Evolutionary conservation across 2,329 filamentous ascomycete species (phyloP), one percentile per base, ranked within the genome.

Genomic region (Talaromyces sp.): DNA sequence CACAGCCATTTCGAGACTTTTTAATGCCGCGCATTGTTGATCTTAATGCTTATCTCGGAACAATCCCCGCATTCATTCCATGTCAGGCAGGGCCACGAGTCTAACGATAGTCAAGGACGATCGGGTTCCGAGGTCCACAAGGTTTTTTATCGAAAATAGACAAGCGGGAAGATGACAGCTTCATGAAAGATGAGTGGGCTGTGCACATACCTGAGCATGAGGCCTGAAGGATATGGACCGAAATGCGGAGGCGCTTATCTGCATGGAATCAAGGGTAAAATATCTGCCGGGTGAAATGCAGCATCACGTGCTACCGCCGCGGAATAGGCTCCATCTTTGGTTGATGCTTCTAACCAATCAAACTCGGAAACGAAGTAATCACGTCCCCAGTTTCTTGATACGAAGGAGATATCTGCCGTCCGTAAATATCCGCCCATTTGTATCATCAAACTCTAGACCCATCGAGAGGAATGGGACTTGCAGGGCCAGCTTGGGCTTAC

Each of bases 1-100:
- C 74, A 69, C 77, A 78, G 8, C 77, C 77, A 64, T 78, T 77
- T n/a, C 77, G 74, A 59, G 76, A 78, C 64, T 78, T 78, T 69
- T 77, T 78, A 45, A 78, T 77, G 65, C 76, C 72, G 60, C 76
- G 73, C 76, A 78, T 78, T 56, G 52, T 35, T 54, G 48, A 9
- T 31, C 47, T 50, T 22, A 27, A 22, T 47, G 48, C 48, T 39
- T 56, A 56, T 56, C 33, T 56, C n/a, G 24, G 47, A 31, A 52
- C 27, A 27, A 33, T n/a, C 48, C 48, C 48, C 50, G 50, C 50
- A 35, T 27, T 37, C 52, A 56, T 39, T 22, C 11, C 31, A 39
- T 56, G 33, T 14, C 31, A 37, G 52, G 3, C n/a, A 10, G 11
- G 22, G 31, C 11, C 27, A 35, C 50, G 50, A 35, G 27, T 13